These are phyloP conservation scores for Citrus reticulata DNA, from an alignment of 345 rosid species.

Conservation along the genomic window DNA sequence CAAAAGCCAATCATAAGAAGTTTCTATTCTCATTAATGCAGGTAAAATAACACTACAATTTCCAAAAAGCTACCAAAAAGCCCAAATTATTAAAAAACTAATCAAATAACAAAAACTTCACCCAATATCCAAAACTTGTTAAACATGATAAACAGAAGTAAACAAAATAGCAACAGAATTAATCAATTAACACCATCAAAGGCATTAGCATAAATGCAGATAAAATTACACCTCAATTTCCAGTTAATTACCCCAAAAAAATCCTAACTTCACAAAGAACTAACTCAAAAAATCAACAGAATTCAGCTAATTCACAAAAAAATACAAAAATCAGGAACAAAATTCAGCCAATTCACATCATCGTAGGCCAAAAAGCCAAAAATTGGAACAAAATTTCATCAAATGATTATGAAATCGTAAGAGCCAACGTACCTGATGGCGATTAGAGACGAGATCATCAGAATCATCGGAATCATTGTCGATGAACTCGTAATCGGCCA, in stretches of 20 bases:
- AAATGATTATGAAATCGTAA: neutral
- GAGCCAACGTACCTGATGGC: conserved; percentile 47
- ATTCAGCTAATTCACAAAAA: neutral
- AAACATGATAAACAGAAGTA: neutral
- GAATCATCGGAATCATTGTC: conserved; percentile 75
- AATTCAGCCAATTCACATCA: neutral
- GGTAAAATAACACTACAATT: neutral
- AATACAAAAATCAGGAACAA: neutral
- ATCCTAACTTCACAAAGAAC: neutral
- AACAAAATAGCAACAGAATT: neutral
- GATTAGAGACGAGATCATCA: conserved; percentile 55
- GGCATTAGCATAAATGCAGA: neutral
- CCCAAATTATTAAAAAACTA: neutral
- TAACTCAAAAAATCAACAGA: neutral
- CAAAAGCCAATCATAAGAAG: neutral
- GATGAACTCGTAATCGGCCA: conserved; percentile 63
- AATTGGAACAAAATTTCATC: neutral
- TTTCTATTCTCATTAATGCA: neutral
- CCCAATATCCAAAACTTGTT: neutral
- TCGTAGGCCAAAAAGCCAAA: neutral
- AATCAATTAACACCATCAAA: neutral
- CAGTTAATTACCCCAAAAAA: neutral
- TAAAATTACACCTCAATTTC: neutral
- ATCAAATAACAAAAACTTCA: neutral
- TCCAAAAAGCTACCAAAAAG: neutral